Evolutionary conservation across 352 stramenopile species (phyloP), one percentile per base, ranked within the genome.

Genomic region (Saprolegnia parasitica): DNA sequence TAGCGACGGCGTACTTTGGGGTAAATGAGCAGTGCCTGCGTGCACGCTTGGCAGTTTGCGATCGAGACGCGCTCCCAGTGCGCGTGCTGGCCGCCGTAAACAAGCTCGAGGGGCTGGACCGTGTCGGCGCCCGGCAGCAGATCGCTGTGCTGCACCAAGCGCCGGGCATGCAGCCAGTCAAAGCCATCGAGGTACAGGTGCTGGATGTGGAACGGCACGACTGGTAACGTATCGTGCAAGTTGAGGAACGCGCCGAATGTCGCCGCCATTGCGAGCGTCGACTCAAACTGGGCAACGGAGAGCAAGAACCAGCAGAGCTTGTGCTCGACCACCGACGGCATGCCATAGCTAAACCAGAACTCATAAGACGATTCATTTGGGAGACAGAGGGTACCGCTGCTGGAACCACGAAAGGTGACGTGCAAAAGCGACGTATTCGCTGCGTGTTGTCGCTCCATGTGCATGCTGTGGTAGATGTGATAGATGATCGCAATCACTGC

Each of bases 101-200:
- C 52, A 4, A 60, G 52, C 35, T 60, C 35, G 52, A 60, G 42
- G 3, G 42, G 42, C 42, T 49, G 42, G 42, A 49, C 42, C 11
- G 13, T n/a, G 13, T 67, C 35, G n/a, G 58, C 58, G n/a, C 58
- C 58, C 4, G 58, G 58, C 11, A 67, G n/a, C 15, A n/a, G 11
- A 11, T 55, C 58, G n/a, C 54, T 37, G 4, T 29, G 29, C 20
- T 37, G 11, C 26, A 70, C 54, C n/a, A 70, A 24, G 20, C 37
- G 8, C 18, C 37, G 49, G 20, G 32, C 16, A 24, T 70, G 63
- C n/a, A 70, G 37, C 63, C 63, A 70, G 35, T 56, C 35, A 29
- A 61, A 70, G 18, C 63, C 63, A 24, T 70, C 47, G n/a, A 70
- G 15, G 46, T 70, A 70, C 42, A 70, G 37, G 2, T 63, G 50